Base-by-base conservation (phyloP, 1,284 basidiomycete species). In the Earliella scabrosa region DNA sequence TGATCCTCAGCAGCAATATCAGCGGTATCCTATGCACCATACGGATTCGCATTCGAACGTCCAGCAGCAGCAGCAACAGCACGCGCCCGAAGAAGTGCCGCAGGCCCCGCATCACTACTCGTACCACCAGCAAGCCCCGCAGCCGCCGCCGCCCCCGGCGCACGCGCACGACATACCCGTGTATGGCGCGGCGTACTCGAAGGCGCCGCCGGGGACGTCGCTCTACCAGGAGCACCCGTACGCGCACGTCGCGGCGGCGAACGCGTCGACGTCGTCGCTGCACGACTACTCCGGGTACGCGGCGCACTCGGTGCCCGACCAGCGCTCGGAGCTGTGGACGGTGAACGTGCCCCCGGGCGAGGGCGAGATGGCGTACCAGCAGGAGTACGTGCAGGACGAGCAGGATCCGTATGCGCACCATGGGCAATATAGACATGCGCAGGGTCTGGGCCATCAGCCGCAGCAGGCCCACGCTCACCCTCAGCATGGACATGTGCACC, bases 241-340 rank as follows among this genome's bases (percentile, higher is more conserved):
- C 43, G 34, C 23, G 21, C 55, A 49, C 29, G 18, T 40, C 13
- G 21, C 35, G 3, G 21, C 35, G 3, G 18, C 36, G 11, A 32
- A 21, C 29, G 21, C 45, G 24, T 36, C 58, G 6, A 3, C 51
- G 18, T 48, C 40, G 16, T 18, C 4, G 18, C 14, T 40, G 26
- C 18, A 26, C 23, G 50, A 50, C n/a, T 24, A 47, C 41, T 20
- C 50, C 5, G 36, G 46, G 18, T 59, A 58, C 31, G 35, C 52
- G 20, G 45, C 44, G 26, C 23, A 45, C 29, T 23, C 58, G 4
- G 32, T 48, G 10, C 53, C 58, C 7, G 45, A 50, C 16, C 59
- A 59, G 13, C 59, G 43, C 24, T 54, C 59, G 11, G 59, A 67
- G 23, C 41, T 63, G 23, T 63, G 62, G 59, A 53, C 51, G 11